Evolutionary conservation across 208 protist genomes (phyloP), one percentile per base, ranked within the genome.

Genomic region (Trypanosoma rangeli): DNA sequence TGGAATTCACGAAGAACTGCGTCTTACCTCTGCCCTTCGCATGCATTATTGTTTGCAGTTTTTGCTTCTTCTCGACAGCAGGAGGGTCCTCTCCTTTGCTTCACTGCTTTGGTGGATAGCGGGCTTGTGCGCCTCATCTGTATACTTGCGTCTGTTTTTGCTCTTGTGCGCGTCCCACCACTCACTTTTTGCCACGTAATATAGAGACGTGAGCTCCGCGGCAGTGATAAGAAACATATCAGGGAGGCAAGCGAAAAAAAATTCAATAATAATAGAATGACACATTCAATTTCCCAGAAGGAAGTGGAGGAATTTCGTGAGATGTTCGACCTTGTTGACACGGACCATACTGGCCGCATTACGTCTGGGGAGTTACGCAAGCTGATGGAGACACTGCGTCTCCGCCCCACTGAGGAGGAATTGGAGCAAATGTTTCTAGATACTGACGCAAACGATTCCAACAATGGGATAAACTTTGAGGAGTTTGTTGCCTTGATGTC

Each of bases 321-420:
- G 72, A 97, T 97, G 65, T 98, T 98, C 70, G 80, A 94, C 68
- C 85, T 98, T 16, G 86, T 97, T 18, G 92, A 97, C 71, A 73
- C 89, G 10, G 82, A 94, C 74, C 74, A 74, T n/a, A 77, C 53
- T 56, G 89, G 89, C 29, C 62, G 72, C 52, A 97, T 98, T 55
- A 88, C 80, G 1, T 66, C 79, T 31, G 62, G 86, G 13, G 92
- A 98, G 65, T 67, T 98, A 33, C 77, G 83, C 44, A 89, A 87
- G 60, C 83, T 98, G 13, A 94, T 98, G 90, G 69, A 88, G 10
- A 88, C 89, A 5, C 76, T 98, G 20, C 83, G 86, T 18, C 87
- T 97, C 12, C 81, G 82, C 4, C 90, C 92, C 16, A 97, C 89
- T 8, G 92, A 95, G 60, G 82, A 94, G 46, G 92, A 98, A 67